Evolutionary conservation across 768 basidiomycete genomes (phyloP).

Genomic region (Rhizopogon vinicolor): DNA sequence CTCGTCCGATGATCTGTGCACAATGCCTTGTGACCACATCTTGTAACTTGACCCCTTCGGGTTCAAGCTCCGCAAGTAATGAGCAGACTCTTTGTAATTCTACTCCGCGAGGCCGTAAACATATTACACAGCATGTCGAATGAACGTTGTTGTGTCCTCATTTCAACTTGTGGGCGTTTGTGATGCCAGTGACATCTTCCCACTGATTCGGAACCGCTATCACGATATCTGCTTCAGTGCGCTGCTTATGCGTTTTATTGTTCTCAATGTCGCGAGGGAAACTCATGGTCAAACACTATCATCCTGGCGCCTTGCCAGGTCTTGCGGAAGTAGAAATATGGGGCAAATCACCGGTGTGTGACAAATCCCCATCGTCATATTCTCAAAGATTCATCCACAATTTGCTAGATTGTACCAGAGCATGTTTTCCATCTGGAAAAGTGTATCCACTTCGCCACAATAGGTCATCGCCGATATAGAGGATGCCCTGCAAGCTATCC

Average conservation of each 20-base stretch:
- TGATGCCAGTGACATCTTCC: background rate
- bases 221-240: background rate
- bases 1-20: too few species aligned
- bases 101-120: too few species aligned
- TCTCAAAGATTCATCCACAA: background rate
- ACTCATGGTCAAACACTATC: background rate
- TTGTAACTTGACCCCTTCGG: too few species aligned
- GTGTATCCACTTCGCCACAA: too few species aligned
- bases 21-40: too few species aligned
- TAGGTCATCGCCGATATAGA: too few species aligned
- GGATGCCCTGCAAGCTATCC: too few species aligned
- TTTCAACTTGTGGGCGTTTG: background rate
- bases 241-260: background rate
- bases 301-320: background rate
- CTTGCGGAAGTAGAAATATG: background rate
- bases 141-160: background rate
- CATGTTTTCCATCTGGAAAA: too few species aligned
- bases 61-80: too few species aligned
- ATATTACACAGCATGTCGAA: too few species aligned
- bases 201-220: background rate
- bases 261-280: background rate
- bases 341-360: background rate
- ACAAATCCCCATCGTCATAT: background rate
- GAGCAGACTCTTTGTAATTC: too few species aligned
- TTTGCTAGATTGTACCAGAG: too few species aligned